These are phyloP conservation scores for Tricholoma saponaceum DNA, from an alignment of 768 basidiomycete species.

Conservation along the genomic window DNA sequence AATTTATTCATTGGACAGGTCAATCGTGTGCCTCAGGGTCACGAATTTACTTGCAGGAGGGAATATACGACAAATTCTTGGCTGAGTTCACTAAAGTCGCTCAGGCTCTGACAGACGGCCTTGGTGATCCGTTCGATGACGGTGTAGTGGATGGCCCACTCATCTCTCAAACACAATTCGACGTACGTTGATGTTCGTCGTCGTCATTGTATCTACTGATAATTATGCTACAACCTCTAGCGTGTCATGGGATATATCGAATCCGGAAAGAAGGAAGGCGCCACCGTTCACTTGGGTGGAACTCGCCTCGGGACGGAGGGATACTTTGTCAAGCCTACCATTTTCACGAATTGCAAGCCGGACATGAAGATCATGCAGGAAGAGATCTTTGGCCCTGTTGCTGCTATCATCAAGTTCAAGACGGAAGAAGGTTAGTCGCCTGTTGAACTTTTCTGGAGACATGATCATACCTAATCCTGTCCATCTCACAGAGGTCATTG, in stretches of 20 bases:
- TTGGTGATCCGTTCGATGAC: too few species aligned
- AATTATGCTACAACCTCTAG: too few species aligned
- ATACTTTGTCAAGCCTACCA: slow-evolving; percentile 66
- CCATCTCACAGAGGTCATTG: slow-evolving; percentile 22
- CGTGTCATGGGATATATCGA: slow-evolving; percentile 70
- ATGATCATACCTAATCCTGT: not conserved
- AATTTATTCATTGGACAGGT: too few species aligned
- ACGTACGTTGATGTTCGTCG: too few species aligned
- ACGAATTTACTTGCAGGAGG: too few species aligned
- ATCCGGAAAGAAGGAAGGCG: slow-evolving; percentile 62
- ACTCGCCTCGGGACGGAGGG: slow-evolving; percentile 53
- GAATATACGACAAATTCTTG: too few species aligned
- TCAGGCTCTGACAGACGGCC: too few species aligned
- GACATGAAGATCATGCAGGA: slow-evolving; percentile 66
- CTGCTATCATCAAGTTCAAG: slow-evolving; percentile 66
- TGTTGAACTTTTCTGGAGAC: not conserved
- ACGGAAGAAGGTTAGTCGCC: slow-evolving; percentile 33
- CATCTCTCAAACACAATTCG: too few species aligned
- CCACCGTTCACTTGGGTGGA: slow-evolving; percentile 58
- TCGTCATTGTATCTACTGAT: too few species aligned
- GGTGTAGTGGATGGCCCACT: too few species aligned
- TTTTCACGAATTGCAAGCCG: slow-evolving; percentile 57
- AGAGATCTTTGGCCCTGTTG: slow-evolving; percentile 76
- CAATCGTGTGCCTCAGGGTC: too few species aligned
- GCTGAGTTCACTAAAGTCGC: too few species aligned